Conservation (phyloP, 1,139 yeast species). For the Kazachstania sp. region DNA sequence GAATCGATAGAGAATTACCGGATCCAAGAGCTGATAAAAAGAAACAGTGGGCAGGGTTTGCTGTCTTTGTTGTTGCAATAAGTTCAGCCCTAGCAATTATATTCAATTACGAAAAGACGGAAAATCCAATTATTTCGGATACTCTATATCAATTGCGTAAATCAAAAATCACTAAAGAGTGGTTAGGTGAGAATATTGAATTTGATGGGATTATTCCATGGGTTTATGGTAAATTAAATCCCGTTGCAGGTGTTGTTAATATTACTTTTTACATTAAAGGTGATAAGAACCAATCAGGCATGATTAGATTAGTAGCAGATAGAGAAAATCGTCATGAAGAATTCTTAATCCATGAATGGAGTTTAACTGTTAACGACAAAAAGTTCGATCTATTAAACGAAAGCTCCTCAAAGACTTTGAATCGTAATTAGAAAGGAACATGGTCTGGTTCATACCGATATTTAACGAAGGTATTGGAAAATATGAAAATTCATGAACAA, state of each 20-base stretch:
- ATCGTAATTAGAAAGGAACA: not conserved
- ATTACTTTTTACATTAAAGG: conserved; percentile 67
- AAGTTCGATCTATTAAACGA: conserved; percentile 47
- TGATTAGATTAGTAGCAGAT: conserved; percentile 48
- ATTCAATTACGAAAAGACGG: conserved; percentile 85
- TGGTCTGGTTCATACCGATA: not conserved
- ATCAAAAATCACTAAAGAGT: conserved; percentile 54
- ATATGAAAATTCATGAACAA: no score
- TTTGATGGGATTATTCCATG: conserved; percentile 73
- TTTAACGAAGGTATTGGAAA: not conserved
- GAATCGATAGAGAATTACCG: conserved; percentile 59
- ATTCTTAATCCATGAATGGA: conserved; percentile 54
- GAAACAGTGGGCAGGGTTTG: conserved; percentile 44
- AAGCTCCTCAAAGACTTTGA: conserved; percentile 16
- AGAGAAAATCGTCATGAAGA: conserved; percentile 49
- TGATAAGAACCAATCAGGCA: conserved; percentile 40
- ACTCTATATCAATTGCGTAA: conserved; percentile 79
- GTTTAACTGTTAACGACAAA: conserved; percentile 39
- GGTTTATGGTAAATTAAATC: conserved; percentile 78
- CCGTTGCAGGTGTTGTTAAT: conserved; percentile 73
- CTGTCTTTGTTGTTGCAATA: conserved; percentile 56
- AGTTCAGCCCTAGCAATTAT: conserved; percentile 58
- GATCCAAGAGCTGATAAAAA: conserved; percentile 55
- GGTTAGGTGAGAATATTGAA: conserved; percentile 67
- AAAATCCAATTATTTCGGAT: conserved; percentile 82